phyloP scores from a whole-genome alignment of 257 asterid species.

The Nicotiana tomentosiformis region DNA sequence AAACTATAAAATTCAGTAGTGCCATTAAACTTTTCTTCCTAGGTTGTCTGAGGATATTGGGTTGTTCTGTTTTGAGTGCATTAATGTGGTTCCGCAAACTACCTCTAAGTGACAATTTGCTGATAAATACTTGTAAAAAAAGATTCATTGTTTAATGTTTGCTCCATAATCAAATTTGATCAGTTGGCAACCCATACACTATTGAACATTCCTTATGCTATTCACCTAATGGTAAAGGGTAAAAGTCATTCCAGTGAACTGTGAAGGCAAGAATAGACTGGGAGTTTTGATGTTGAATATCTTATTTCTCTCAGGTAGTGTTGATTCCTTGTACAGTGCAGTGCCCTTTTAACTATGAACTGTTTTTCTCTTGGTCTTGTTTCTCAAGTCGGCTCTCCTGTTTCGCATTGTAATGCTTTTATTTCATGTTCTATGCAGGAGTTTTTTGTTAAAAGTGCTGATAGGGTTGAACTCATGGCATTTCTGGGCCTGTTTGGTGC shows the following conservation, averaged over 20 bases:
- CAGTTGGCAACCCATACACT: background rate
- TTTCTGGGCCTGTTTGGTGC: constrained; percentile 94
- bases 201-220: background rate
- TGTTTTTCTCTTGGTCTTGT: background rate
- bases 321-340: background rate
- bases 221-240: background rate
- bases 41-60: background rate
- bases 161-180: background rate
- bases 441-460: constrained; percentile 79
- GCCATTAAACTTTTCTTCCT: background rate
- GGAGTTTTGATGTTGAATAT: background rate
- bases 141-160: background rate
- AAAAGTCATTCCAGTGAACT: background rate
- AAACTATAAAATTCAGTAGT: background rate
- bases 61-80: background rate
- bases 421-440: constrained; percentile 45
- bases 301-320: background rate
- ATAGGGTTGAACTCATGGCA: constrained; percentile 88
- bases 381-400: background rate
- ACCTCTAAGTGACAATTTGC: background rate
- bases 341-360: background rate
- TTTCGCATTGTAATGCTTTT: background rate
- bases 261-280: background rate
- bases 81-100: background rate
- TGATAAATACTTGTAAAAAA: background rate